These are phyloP conservation scores for Solanum ossicruentum DNA, from an alignment of 257 asterid genomes.

Conservation along the genomic window DNA sequence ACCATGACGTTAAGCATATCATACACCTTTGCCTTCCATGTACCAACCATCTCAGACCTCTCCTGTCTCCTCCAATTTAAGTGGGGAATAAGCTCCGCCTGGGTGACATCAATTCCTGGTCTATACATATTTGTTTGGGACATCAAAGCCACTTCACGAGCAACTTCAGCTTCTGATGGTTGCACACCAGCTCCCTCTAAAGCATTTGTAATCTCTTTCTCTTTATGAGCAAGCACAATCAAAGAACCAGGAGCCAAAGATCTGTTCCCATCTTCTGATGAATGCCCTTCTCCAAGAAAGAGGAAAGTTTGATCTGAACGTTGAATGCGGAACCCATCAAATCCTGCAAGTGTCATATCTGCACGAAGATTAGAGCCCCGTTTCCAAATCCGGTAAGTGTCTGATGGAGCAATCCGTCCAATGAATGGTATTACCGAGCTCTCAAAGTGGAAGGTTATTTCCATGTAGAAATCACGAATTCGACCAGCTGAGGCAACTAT, in stretches of 20 bases:
- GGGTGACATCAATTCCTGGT: conserved; percentile 98
- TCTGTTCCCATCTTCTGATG: conserved; percentile 50
- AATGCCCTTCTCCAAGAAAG: conserved; percentile 86
- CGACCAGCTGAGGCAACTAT: conserved; percentile 79
- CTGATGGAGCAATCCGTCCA: conserved; percentile 98
- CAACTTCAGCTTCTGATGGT: conserved; percentile 96
- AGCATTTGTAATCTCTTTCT: conserved; percentile 91
- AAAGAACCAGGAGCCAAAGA: conserved; percentile 90
- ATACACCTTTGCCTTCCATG: conserved; percentile 91
- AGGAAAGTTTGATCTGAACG: conserved; percentile 95
- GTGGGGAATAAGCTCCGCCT: conserved; percentile 90
- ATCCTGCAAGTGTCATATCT: conserved; percentile 99
- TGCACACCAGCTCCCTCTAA: conserved; percentile 93
- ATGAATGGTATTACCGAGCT: conserved; percentile 95
- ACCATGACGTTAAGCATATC: conserved; percentile 96
- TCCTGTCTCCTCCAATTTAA: conserved; percentile 97
- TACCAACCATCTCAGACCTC: conserved; percentile 86
- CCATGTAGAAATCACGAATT: conserved; percentile 96
- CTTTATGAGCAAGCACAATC: conserved; percentile 85
- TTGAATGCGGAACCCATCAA: conserved; percentile 95
- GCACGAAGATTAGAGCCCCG: conserved; percentile 98
- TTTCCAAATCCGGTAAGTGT: conserved; percentile 94
- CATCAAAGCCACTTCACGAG: conserved; percentile 95
- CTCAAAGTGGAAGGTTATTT: conserved; percentile 94
- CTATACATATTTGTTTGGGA: conserved; percentile 98